phyloP scores from a whole-genome alignment of 2,329 filamentous ascomycete genomes.

The Akanthomyces muscarius region DNA sequence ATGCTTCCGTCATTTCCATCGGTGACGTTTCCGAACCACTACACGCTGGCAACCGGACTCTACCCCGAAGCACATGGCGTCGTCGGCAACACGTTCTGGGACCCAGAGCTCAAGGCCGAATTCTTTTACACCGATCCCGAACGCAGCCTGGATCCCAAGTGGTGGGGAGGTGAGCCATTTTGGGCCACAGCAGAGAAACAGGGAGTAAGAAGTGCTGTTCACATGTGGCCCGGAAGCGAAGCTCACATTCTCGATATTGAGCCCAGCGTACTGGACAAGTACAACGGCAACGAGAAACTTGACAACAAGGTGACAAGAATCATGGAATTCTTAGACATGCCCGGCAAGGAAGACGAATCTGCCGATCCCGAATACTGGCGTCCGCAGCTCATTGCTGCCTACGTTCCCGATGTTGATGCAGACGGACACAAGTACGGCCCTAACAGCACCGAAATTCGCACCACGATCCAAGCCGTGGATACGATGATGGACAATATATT shows the following conservation, averaged over 20 bases:
- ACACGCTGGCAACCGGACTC: slow-evolving; percentile 84
- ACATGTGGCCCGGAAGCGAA: slow-evolving; percentile 99
- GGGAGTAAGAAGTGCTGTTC: slow-evolving; percentile 73
- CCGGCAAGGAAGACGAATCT: slow-evolving; percentile 60
- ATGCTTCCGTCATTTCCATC: slow-evolving; percentile 95
- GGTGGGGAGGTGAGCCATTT: slow-evolving; percentile 92
- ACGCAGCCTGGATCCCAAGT: slow-evolving; percentile 76
- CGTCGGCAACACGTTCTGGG: slow-evolving; percentile 94
- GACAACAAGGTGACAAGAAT: slow-evolving; percentile 73
- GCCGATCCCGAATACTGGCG: slow-evolving; percentile 52
- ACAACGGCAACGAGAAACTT: slow-evolving; percentile 72
- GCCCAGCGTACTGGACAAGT: slow-evolving; percentile 79
- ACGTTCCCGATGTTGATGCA: slow-evolving; percentile 86
- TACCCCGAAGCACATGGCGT: slow-evolving; percentile 92
- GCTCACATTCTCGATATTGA: slow-evolving; percentile 73
- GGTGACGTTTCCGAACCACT: slow-evolving; percentile 96
- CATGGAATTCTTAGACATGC: slow-evolving; percentile 78
- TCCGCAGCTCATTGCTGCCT: slow-evolving; percentile 88
- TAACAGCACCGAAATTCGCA: slow-evolving; percentile 85
- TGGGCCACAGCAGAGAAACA: slow-evolving; percentile 90
- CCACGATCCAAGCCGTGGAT: slow-evolving; percentile 76
- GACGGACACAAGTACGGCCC: slow-evolving; percentile 87
- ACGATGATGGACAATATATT: slow-evolving; percentile 76
- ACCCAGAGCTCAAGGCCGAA: slow-evolving; percentile 68
- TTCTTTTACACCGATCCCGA: slow-evolving; percentile 82